Evolutionary conservation across 2,329 filamentous ascomycete species (phyloP).

Genomic region (Diaporthe destruens): DNA sequence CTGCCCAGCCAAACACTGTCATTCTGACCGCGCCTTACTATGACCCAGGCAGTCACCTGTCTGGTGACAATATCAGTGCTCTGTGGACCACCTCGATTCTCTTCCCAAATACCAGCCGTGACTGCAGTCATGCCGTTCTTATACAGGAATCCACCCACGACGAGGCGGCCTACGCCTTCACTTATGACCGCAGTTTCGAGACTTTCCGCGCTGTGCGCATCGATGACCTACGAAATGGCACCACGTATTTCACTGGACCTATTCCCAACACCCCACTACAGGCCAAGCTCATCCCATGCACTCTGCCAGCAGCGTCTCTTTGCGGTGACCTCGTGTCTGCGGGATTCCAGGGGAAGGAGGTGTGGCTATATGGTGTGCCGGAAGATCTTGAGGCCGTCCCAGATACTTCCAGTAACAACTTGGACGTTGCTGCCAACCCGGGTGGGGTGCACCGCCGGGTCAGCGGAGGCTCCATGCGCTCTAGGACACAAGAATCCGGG

Average conservation of each 20-base stretch:
- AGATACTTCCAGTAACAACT: conserved; percentile 48
- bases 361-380: conserved; percentile 86
- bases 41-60: conserved; percentile 75
- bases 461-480: conserved; percentile 57
- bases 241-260: conserved; percentile 83
- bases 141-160: conserved; percentile 71
- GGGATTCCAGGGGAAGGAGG: conserved; percentile 77
- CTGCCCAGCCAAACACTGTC: conserved; percentile 76
- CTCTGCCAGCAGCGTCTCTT: conserved; percentile 76
- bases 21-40: conserved; percentile 85
- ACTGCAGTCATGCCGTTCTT: conserved; percentile 82
- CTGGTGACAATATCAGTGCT: conserved; percentile 76
- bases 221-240: conserved; percentile 80
- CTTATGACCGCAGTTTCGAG: conserved; percentile 81
- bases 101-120: conserved; percentile 83
- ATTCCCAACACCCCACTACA: conserved; percentile 63
- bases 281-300: conserved; percentile 74
- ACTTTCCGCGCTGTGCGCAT: conserved; percentile 83
- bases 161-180: conserved; percentile 81
- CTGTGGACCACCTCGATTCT: conserved; percentile 90
- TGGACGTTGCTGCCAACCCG: conserved; percentile 44
- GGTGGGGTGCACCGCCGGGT: conserved; percentile 53
- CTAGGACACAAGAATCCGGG: conserved; percentile 53
- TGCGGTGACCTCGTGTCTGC: conserved; percentile 79
- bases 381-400: conserved; percentile 76